Evolutionary conservation across 257 asterid genomes (phyloP), one percentile per base, ranked within the genome.

Genomic region (Solanum piurae): DNA sequence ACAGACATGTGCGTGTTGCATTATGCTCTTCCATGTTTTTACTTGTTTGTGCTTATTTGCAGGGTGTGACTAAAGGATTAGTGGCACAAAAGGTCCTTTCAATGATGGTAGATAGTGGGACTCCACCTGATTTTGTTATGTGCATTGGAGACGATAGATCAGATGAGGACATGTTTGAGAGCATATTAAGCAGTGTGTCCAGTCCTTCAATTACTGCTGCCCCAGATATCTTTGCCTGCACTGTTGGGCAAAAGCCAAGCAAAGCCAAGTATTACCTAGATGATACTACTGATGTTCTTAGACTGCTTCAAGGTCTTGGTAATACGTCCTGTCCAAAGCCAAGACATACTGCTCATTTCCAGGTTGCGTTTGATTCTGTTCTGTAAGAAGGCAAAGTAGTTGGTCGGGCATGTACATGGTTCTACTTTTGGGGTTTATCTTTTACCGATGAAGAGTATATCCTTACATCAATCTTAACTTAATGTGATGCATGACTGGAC

Each of bases 241-340:
- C 99, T 1, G 99, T 96, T 36, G 99, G 98, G 86, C 98, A 94
- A 86, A 96, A 96, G 86, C 99, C 99, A 23, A 96, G 99, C 95
- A 96, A 95, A 92, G 99, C 98, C 21, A 95, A 94, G 86, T 96
- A 94, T 88, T 96, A 96, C 91, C 96, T 95, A 3, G 98, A 96
- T 36, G 99, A 94, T 68, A 93, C 98, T 4, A 84, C 90, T 9
- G 98, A 94, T 87, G 99, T 96, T 9, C 90, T 94, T 90, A 92
- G 93, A 55, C 88, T 95, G 91, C 98, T 96, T 46, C 88, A 85
- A 71, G 96, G 96, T 23, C 98, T 96, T 46, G 96, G 92, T 55
- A 91, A 68, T 69, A 94, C 94, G 31, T 94, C 98, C 16, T 89
- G 89, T 88, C 95, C 96, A 68, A 94, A 94, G 91, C 94, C 98